phyloP scores from a whole-genome alignment of 371 early-diverging fungal species.

The Mucor sp. region DNA sequence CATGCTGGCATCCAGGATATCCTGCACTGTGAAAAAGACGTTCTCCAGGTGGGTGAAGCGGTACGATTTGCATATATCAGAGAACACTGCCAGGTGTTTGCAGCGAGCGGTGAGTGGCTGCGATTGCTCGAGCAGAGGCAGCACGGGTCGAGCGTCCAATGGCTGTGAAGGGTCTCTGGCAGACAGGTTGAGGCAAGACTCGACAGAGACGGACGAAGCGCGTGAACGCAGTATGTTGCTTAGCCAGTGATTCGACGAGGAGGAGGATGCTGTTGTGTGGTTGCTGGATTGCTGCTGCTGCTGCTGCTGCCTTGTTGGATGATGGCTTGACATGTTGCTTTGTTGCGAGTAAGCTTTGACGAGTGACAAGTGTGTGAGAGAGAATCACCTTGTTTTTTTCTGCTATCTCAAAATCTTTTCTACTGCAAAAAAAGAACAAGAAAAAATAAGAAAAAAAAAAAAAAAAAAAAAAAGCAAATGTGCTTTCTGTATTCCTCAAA shows the following conservation, averaged over 20 bases:
- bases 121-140: slow-evolving; percentile 34
- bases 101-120: slow-evolving; percentile 38
- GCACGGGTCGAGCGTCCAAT: slow-evolving; percentile 48
- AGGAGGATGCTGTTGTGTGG: slow-evolving; percentile 15
- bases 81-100: slow-evolving; percentile 39
- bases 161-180: slow-evolving; percentile 35
- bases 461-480: too few relatives aligned
- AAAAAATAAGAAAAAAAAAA: too few relatives aligned
- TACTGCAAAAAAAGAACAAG: too few relatives aligned
- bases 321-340: not conserved
- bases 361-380: slow-evolving; percentile 6
- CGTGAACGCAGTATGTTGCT: slow-evolving; percentile 50
- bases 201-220: slow-evolving; percentile 45
- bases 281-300: slow-evolving; percentile 22
- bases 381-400: not conserved
- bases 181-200: slow-evolving; percentile 47
- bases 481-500: not conserved
- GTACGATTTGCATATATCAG: slow-evolving; percentile 53
- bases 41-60: slow-evolving; percentile 63
- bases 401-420: too few relatives aligned
- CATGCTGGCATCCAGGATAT: slow-evolving; percentile 51
- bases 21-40: slow-evolving; percentile 61
- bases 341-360: too few relatives aligned
- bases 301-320: too few relatives aligned
- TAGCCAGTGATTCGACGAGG: slow-evolving; percentile 30